A percentile compares a stretch with the other conserved stretches of the same genome.
Evolutionary conservation across 176 grass and related monocot species (phyloP).

Genomic region (Cenchrus fungigraminus): DNA sequence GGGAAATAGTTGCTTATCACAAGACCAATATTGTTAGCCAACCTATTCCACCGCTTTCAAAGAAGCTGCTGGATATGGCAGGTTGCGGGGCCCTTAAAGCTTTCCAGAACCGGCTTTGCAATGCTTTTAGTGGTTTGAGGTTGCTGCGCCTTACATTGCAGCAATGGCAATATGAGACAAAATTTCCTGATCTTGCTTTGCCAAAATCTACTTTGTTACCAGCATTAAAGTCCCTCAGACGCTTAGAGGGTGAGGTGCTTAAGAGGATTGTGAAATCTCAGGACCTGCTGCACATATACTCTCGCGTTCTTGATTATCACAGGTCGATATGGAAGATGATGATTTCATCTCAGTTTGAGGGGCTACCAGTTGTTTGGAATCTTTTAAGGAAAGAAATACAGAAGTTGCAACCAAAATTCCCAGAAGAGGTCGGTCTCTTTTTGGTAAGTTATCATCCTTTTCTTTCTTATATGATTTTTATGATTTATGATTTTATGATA

Average conservation of each 20-base stretch:
- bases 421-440: conserved; percentile 47
- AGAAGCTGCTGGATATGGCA: conserved; percentile 60
- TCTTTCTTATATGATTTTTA: background rate
- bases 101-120: conserved; percentile 42
- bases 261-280: conserved; percentile 51
- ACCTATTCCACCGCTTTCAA: conserved; percentile 67
- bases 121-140: conserved; percentile 56
- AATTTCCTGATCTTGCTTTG: conserved; percentile 43
- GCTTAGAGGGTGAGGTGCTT: conserved; percentile 68
- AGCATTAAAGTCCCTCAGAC: conserved; percentile 64
- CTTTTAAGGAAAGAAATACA: conserved; percentile 75
- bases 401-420: conserved; percentile 61
- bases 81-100: conserved; percentile 46
- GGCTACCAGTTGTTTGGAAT: conserved; percentile 68
- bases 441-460: conserved; percentile 61
- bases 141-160: conserved; percentile 67
- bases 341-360: conserved; percentile 66
- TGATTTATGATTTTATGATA: conserved; percentile 1
- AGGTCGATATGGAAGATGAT: conserved; percentile 77
- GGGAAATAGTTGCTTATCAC: conserved; percentile 60
- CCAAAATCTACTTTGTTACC: conserved; percentile 45
- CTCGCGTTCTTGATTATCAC: conserved; percentile 76
- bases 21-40: conserved; percentile 57
- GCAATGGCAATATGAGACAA: conserved; percentile 75
- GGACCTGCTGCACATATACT: conserved; percentile 59